These are phyloP conservation scores for Verbena officinalis DNA, from an alignment of 257 asterid species.

Conservation along the genomic window DNA sequence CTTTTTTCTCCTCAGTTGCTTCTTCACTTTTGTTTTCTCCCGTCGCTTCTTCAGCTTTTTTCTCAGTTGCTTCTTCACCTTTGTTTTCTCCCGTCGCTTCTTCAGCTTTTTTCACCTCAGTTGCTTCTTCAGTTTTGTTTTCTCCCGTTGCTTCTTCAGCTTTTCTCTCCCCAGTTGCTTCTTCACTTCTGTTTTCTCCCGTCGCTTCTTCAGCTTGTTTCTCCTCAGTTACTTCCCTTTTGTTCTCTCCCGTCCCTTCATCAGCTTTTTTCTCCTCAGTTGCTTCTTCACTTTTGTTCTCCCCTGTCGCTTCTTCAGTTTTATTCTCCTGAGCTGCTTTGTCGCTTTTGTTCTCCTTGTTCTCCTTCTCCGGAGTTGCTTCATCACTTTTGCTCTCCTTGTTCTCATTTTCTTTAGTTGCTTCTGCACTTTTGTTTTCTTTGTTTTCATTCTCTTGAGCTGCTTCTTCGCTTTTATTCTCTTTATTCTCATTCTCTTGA, in stretches of 20 bases:
- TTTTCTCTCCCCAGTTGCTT: background rate
- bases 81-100: constrained; percentile 2
- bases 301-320: background rate
- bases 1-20: no score
- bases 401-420: constrained; percentile 1
- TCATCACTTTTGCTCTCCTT: background rate
- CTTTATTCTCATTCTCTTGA: constrained; percentile 18
- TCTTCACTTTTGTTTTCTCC: no score
- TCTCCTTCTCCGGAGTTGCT: constrained; percentile 7
- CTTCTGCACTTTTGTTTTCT: constrained; percentile 19
- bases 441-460: constrained; percentile 13
- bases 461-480: constrained; percentile 25
- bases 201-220: no score
- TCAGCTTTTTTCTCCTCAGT: constrained; percentile 8
- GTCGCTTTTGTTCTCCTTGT: constrained; percentile 11
- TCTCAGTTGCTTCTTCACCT: constrained; percentile 2
- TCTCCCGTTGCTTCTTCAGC: background rate
- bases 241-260: background rate
- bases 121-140: constrained; percentile 8
- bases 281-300: constrained; percentile 18
- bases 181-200: constrained; percentile 11
- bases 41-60: background rate
- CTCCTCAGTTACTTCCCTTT: no score
- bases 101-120: background rate
- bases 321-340: background rate